These are phyloP conservation scores for Leccinum huronense DNA, from an alignment of 1,284 basidiomycete genomes.

Conservation along the genomic window DNA sequence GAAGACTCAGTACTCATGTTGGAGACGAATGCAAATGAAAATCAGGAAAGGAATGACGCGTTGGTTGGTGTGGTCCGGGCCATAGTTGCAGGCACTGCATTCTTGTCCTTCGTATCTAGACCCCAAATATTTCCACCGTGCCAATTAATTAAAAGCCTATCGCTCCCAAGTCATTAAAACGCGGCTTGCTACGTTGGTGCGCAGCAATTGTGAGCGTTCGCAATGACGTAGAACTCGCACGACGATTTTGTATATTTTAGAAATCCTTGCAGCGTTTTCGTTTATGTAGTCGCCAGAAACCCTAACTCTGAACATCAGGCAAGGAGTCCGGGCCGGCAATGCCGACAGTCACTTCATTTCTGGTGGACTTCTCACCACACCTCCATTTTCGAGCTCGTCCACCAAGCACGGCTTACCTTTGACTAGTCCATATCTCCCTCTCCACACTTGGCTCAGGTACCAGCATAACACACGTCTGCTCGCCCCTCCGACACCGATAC, in stretches of 20 bases:
- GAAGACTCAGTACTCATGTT: not conserved
- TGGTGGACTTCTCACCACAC: not conserved
- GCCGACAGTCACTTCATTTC: not conserved
- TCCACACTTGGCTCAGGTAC: not conserved
- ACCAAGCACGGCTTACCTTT: not conserved
- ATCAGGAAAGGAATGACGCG: not conserved
- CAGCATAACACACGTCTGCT: no score
- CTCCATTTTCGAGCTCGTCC: not conserved
- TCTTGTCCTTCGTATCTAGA: not conserved
- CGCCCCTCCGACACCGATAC: no score
- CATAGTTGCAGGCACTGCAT: not conserved
- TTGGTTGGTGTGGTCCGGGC: not conserved
- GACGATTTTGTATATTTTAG: not conserved
- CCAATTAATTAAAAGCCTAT: not conserved
- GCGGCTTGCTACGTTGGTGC: not conserved
- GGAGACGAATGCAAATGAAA: not conserved
- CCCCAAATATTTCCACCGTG: not conserved
- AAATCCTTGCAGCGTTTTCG: not conserved
- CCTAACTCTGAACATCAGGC: no score
- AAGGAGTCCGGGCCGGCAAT: not conserved
- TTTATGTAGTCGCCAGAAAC: not conserved
- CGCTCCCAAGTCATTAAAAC: not conserved
- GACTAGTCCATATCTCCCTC: not conserved
- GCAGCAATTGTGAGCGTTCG: not conserved
- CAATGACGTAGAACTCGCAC: no score